Conservation (phyloP, 139 green algal genomes). For the Desmodesmus armatus region DNA sequence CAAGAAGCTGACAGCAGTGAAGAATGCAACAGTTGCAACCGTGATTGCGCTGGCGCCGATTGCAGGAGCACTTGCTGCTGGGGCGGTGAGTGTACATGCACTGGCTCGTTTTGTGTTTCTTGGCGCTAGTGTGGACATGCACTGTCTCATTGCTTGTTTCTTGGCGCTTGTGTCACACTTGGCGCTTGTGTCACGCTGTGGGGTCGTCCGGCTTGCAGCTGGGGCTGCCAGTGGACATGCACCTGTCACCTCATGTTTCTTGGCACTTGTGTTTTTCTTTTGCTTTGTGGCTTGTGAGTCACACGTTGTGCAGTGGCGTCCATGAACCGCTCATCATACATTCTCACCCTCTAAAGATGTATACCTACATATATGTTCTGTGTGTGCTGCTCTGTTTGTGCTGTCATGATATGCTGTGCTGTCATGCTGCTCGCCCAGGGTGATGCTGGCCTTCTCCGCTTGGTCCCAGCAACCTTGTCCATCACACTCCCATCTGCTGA, state of each 20-base stretch:
- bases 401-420: neutral
- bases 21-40: constrained; percentile 74
- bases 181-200: neutral
- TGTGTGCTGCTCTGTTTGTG: neutral
- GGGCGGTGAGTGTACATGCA: constrained; percentile 45
- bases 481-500: too few species aligned
- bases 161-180: neutral
- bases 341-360: too few species aligned
- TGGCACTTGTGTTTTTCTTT: too few species aligned
- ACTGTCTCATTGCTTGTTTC: neutral
- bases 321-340: too few species aligned
- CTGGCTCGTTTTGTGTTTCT: neutral
- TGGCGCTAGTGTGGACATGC: neutral
- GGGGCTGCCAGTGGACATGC: too few species aligned
- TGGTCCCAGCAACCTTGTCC: constrained; percentile 45
- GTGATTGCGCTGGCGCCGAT: constrained; percentile 69
- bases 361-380: too few species aligned
- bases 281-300: too few species aligned
- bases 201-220: neutral
- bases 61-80: constrained; percentile 63
- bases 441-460: constrained; percentile 19
- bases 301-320: too few species aligned
- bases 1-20: constrained; percentile 70
- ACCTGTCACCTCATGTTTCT: too few species aligned
- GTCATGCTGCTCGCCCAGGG: constrained; percentile 43